A percentile compares a stretch with the other conserved stretches of the same genome.
phyloP scores from a whole-genome alignment of 2,329 filamentous ascomycete species.

The Sporothrix curviconia region DNA sequence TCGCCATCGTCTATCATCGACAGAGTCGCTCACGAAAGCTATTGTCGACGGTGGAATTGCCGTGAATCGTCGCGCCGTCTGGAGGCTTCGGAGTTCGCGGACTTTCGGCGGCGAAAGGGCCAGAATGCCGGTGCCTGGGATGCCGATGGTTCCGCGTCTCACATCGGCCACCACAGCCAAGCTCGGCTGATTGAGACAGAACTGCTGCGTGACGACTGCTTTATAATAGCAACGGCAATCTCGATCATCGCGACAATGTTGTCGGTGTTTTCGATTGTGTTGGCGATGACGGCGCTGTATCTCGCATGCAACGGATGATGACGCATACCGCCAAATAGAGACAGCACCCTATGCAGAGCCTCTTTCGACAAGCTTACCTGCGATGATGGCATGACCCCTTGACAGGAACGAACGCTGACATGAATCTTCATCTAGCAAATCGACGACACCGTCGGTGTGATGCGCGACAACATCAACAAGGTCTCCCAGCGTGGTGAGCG shows the following conservation, averaged over 20 bases:
- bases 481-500: conserved; percentile 87
- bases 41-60: neutral
- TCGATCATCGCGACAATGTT: neutral
- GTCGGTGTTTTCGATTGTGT: neutral
- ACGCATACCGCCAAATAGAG: too few species aligned
- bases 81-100: neutral
- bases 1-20: neutral
- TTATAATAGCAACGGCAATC: neutral
- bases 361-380: too few species aligned
- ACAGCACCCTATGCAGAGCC: too few species aligned
- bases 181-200: too few species aligned
- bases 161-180: too few species aligned
- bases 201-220: neutral
- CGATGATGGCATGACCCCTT: too few species aligned
- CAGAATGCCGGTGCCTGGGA: neutral
- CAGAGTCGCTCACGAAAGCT: neutral
- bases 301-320: too few species aligned
- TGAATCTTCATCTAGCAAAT: conserved; percentile 68
- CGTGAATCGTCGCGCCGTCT: neutral
- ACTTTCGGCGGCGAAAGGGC: too few species aligned
- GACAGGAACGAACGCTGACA: neutral
- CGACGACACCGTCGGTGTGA: conserved; percentile 87
- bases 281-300: neutral
- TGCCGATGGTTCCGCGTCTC: neutral
- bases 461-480: conserved; percentile 97